A percentile compares a stretch with the other conserved stretches of the same genome.
phyloP scores from a whole-genome alignment of 176 grass and related monocot species.

The Oryza nivara region DNA sequence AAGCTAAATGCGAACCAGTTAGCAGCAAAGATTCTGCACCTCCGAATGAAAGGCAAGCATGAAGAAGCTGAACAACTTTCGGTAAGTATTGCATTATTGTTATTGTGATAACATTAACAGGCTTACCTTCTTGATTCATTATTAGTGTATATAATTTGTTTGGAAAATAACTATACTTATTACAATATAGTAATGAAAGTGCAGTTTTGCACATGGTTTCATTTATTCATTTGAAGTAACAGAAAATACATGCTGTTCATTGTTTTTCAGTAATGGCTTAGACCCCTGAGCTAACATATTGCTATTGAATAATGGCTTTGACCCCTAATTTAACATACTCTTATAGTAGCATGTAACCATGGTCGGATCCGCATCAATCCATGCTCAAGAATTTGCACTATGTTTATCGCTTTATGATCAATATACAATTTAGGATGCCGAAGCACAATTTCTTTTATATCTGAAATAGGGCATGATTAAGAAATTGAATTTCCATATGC shows the following conservation, averaged over 20 bases:
- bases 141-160: constrained; percentile 35
- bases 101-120: constrained; percentile 22
- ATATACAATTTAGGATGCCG: neutral
- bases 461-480: neutral
- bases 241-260: neutral
- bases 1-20: constrained; percentile 86
- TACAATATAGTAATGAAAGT: neutral
- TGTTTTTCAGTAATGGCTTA: neutral
- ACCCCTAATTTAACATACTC: neutral
- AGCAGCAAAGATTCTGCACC: constrained; percentile 86
- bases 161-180: neutral
- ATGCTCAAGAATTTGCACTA: neutral
- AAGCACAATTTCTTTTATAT: neutral
- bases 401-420: constrained; percentile 8
- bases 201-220: neutral
- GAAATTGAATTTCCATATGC: neutral
- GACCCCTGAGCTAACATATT: neutral
- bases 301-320: neutral
- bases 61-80: constrained; percentile 87
- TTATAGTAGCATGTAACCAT: neutral
- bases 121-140: constrained; percentile 11
- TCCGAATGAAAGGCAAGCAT: constrained; percentile 90
- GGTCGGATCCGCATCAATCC: neutral
- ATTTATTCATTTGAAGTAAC: neutral
- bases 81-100: constrained; percentile 59